Percentiles rank a stretch among this genome's conserved stretches.
Evolutionary conservation across 2,329 filamentous ascomycete genomes (phyloP).

Genomic region (Aspergillus flavus): DNA sequence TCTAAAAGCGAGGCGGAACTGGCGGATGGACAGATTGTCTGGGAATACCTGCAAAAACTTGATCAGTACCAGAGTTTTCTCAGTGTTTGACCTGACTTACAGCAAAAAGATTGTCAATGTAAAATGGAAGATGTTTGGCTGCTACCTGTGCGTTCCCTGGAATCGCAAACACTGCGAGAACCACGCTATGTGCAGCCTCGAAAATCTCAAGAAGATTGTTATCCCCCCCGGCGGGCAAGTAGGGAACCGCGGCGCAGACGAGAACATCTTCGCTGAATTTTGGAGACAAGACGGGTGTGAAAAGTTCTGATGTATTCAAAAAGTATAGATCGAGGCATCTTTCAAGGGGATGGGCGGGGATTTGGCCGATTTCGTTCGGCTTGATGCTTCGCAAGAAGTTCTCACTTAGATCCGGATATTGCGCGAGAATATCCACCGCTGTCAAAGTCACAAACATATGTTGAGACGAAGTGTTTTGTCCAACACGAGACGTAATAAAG

Average conservation of each 20-base stretch:
- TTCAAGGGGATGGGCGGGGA: slow-evolving; percentile 67
- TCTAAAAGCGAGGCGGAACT: slow-evolving; percentile 87
- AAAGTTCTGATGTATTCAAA: slow-evolving; percentile 82
- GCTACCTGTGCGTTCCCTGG: slow-evolving; percentile 75
- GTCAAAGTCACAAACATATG: slow-evolving; percentile 83
- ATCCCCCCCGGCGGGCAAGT: slow-evolving; percentile 66
- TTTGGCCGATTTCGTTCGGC: slow-evolving; percentile 56
- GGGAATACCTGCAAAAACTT: slow-evolving; percentile 66
- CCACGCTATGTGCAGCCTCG: slow-evolving; percentile 82
- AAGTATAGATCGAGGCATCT: slow-evolving; percentile 83
- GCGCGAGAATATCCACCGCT: slow-evolving; percentile 76
- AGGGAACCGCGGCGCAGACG: slow-evolving; percentile 72
- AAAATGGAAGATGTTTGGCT: slow-evolving; percentile 74
- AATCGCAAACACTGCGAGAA: slow-evolving; percentile 77
- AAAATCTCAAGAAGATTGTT: slow-evolving; percentile 70
- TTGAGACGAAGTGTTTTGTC: slow-evolving; percentile 74
- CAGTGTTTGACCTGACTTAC: slow-evolving; percentile 33
- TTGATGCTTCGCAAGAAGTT: slow-evolving; percentile 68
- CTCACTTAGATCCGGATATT: slow-evolving; percentile 67
- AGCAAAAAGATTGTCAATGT: slow-evolving; percentile 77
- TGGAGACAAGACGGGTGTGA: slow-evolving; percentile 70
- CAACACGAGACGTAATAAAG: slow-evolving; percentile 77
- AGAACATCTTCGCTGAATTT: slow-evolving; percentile 71
- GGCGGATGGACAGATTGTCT: slow-evolving; percentile 72
- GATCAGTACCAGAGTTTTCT: not conserved